Conservation (phyloP, 371 early-diverging fungal genomes). For the Mucor irregularis region DNA sequence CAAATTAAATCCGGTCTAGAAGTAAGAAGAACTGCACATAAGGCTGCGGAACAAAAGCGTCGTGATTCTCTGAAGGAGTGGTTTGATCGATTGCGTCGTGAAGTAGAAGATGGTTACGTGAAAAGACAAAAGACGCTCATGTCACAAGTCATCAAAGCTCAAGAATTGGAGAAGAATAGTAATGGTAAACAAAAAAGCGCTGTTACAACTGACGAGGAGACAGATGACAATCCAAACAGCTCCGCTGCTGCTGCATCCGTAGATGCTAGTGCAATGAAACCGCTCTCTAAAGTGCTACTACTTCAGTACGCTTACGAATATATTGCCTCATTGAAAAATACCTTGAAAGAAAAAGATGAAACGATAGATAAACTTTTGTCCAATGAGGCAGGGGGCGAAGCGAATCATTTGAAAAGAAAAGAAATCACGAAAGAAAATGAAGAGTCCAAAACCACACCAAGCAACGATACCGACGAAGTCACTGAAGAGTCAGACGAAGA, state of each 20-base stretch:
- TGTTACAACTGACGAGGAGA: conserved; percentile 4
- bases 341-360: conserved; percentile 28
- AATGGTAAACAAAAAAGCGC: neutral
- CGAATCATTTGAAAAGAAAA: neutral
- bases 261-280: conserved; percentile 25
- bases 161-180: conserved; percentile 12
- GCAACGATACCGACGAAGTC: too few species aligned
- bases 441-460: too few species aligned
- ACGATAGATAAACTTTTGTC: conserved; percentile 9
- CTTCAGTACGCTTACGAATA: conserved; percentile 60
- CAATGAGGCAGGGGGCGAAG: neutral
- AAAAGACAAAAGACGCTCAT: conserved; percentile 31
- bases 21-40: conserved; percentile 78
- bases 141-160: conserved; percentile 31
- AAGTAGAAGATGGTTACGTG: conserved; percentile 69
- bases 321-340: conserved; percentile 51
- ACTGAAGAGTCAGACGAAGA: too few species aligned
- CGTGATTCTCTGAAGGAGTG: conserved; percentile 86
- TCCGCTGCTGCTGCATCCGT: conserved; percentile 9
- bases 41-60: conserved; percentile 93
- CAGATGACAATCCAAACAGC: too few species aligned
- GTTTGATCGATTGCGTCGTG: conserved; percentile 71
- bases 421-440: neutral
- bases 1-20: conserved; percentile 75
- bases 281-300: conserved; percentile 49